These are phyloP conservation scores for Chalciporus sphaerocephalus DNA, from an alignment of 768 basidiomycete species.

Conservation along the genomic window DNA sequence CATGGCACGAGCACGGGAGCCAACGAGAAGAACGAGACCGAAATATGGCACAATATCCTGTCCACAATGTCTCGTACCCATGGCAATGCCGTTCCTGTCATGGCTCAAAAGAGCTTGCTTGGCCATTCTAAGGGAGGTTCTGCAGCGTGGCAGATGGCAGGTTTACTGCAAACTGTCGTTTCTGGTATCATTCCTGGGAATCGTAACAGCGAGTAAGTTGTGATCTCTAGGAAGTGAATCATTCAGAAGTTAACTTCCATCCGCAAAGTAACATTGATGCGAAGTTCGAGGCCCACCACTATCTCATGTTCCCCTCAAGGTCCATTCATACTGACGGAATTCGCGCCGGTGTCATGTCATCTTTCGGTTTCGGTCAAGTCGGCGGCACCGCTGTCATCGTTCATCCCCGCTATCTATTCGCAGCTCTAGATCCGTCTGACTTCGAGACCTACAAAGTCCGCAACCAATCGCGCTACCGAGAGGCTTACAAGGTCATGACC, in stretches of 20 bases:
- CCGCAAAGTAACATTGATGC: slow-evolving; percentile 81
- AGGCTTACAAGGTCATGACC: slow-evolving; percentile 87
- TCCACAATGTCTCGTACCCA: slow-evolving; percentile 81
- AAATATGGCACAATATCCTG: slow-evolving; percentile 95
- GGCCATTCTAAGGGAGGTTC: slow-evolving; percentile 99
- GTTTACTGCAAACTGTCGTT: slow-evolving; percentile 79
- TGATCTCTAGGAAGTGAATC: neutral
- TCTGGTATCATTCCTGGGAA: slow-evolving; percentile 92
- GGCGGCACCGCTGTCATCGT: slow-evolving; percentile 87
- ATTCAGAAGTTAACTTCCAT: neutral
- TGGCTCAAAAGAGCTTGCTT: slow-evolving; percentile 95
- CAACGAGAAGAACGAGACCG: slow-evolving; percentile 96
- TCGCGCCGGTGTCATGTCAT: slow-evolving; percentile 85
- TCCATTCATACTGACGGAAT: slow-evolving; percentile 93
- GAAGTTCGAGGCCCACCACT: slow-evolving; percentile 81
- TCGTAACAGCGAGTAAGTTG: slow-evolving; percentile 87
- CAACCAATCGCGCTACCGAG: slow-evolving; percentile 60
- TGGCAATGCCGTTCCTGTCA: slow-evolving; percentile 95
- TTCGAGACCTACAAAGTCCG: slow-evolving; percentile 75
- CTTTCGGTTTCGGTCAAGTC: slow-evolving; percentile 98
- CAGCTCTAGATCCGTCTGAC: slow-evolving; percentile 68
- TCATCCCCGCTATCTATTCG: slow-evolving; percentile 89
- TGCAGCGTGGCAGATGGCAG: slow-evolving; percentile 96
- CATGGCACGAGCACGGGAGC: slow-evolving; percentile 87
- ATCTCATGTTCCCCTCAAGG: slow-evolving; percentile 97